phyloP scores from a whole-genome alignment of 192 early-diverging fungal genomes.

The Umbelopsis sp. region DNA sequence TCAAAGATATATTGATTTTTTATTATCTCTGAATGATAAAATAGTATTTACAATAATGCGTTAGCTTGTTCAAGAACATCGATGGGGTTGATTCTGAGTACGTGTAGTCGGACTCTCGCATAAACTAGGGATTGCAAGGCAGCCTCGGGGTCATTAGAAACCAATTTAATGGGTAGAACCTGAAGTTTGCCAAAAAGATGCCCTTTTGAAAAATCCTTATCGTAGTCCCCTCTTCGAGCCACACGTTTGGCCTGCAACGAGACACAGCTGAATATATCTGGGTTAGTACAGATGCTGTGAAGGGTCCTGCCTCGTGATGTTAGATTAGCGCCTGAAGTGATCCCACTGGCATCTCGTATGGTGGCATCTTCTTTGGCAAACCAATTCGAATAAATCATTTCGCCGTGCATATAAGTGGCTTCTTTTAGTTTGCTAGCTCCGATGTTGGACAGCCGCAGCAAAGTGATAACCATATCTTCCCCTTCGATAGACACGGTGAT shows the following conservation, averaged over 20 bases:
- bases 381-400: background rate
- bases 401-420: background rate
- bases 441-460: background rate
- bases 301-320: background rate
- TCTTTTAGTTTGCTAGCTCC: background rate
- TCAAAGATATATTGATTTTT: background rate
- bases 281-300: background rate
- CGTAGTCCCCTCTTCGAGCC: background rate
- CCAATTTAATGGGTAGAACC: background rate
- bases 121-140: background rate
- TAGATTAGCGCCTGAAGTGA: background rate
- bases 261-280: background rate
- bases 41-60: background rate
- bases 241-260: background rate
- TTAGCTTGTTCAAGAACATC: background rate
- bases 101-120: background rate
- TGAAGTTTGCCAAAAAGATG: background rate
- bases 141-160: background rate
- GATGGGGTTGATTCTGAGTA: background rate
- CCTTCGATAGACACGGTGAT: conserved; percentile 3
- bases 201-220: background rate
- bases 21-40: background rate
- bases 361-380: background rate
- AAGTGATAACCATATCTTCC: conserved; percentile 19
- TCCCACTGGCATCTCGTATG: background rate